Percentiles rank a stretch among this genome's conserved stretches.
phyloP scores from a whole-genome alignment of 1,284 basidiomycete genomes.

The Apiotrichum siamense region DNA sequence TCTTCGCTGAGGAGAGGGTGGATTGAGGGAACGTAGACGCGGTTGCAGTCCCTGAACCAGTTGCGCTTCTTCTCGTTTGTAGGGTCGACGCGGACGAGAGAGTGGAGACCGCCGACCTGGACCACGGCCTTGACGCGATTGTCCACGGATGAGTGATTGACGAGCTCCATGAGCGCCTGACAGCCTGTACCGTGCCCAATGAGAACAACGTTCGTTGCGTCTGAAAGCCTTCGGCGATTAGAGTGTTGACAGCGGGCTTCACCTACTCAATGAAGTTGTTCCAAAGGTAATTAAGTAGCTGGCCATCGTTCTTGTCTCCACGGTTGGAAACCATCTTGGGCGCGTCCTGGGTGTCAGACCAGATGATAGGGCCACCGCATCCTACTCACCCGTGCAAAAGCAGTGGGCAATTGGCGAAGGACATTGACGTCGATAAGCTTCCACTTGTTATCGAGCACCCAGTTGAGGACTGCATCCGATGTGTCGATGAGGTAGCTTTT shows the following conservation, averaged over 20 bases:
- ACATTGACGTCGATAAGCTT: slow-evolving; percentile 84
- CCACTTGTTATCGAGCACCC: slow-evolving; percentile 60
- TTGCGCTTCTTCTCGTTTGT: slow-evolving; percentile 29
- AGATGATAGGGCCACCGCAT: too few species aligned
- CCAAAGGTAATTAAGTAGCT: slow-evolving; percentile 79
- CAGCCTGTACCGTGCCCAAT: slow-evolving; percentile 84
- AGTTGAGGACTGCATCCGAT: slow-evolving; percentile 68
- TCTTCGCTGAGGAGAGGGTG: slow-evolving; percentile 42
- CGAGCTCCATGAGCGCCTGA: slow-evolving; percentile 63
- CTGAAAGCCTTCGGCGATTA: slow-evolving; percentile 56
- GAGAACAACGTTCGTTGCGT: slow-evolving; percentile 65
- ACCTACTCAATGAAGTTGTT: slow-evolving; percentile 85
- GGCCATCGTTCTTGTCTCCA: slow-evolving; percentile 37
- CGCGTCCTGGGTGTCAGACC: slow-evolving; percentile 13
- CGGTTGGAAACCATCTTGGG: slow-evolving; percentile 27
- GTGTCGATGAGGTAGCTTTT: slow-evolving; percentile 81
- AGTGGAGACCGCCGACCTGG: slow-evolving; percentile 66
- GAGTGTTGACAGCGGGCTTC: too few species aligned
- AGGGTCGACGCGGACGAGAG: slow-evolving; percentile 41
- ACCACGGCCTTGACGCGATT: slow-evolving; percentile 62
- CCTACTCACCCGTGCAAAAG: slow-evolving; percentile 23
- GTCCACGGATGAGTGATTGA: slow-evolving; percentile 62
- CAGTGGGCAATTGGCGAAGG: slow-evolving; percentile 58
- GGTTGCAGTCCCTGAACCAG: slow-evolving; percentile 44
- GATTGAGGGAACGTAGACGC: slow-evolving; percentile 38